Base-by-base conservation (phyloP, 495 filamentous ascomycete genomes). In the Sphaerosporella brunnea region DNA sequence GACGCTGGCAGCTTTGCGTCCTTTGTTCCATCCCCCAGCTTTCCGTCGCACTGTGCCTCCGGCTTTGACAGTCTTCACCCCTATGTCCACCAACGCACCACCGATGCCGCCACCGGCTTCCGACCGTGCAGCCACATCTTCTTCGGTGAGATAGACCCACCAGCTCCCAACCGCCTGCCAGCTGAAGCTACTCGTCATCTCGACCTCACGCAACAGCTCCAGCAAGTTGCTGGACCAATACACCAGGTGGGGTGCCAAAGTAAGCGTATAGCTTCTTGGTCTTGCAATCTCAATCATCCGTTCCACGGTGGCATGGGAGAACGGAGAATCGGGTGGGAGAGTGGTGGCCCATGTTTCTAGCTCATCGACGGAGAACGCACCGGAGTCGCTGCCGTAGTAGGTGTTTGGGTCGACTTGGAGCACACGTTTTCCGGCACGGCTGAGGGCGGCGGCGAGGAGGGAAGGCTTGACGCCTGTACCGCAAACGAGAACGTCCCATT, bases 161-260 rank as follows among this genome's bases (percentile, higher is more conserved):
- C 86, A 96, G 48, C 82, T 88, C 24, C 92, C 92, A 4, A 96
- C 80, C 3, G 90, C 85, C 51, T 87, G 76, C 62, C 95, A 97
- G 53, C 94, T 87, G 49, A 97, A 72, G 63, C 93, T 83, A 25
- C 74, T 74, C 52, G 92, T 82, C 45, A 92, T 79, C 51, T 80
- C 80, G 1, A 88, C 94, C 2, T 85, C 84, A 32, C 96, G 78
- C 30, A 97, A 71, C 49, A 77, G 69, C 3, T 74, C 70, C 2
- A 96, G 67, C 18, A 95, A 68, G 51, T 73, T 67, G 15, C 84
- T 90, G 36, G 78, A 78, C 36, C 82, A 74, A 61, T 95, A 92
- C 21, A 96, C 78, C 26, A 95, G 65, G 47, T 93, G 80, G 9
- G 90, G 90, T 19, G 86, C 75, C 5, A 97, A 68, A 1, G 85